Evolutionary conservation across 2,329 filamentous ascomycete genomes (phyloP), one percentile per base, ranked within the genome.

Genomic region (Fusarium sambucinum): DNA sequence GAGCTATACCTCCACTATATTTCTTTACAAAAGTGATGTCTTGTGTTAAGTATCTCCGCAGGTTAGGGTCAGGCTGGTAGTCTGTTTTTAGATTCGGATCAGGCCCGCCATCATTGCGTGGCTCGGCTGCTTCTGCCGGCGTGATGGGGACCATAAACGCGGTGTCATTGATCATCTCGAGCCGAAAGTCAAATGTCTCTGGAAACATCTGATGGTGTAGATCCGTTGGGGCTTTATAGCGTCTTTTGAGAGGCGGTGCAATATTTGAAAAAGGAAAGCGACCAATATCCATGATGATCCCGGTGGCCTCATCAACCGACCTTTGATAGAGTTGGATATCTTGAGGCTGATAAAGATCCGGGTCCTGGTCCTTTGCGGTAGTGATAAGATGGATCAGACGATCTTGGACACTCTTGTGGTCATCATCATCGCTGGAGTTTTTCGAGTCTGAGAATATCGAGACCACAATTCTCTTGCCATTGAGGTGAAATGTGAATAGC

Each of bases 251-350:
- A 4, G 44, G 48, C 6, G 62, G 48, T 17, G 62, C 53, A 4
- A 57, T 35, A 4, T 58, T 11, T 14, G 46, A 59, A 4, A 59
- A 66, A 11, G 29, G 45, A n/a, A 48, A 12, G 23, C 23, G 41
- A 5, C 54, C 40, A 10, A 55, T 17, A 1, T 41, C 29, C 32
- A 62, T 10, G 16, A 62, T 33, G 13, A 40, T 35, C 1, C 51
- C 29, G 5, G 30, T 16, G 11, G 44, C 48, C 38, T 63, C 23
- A 17, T 55, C 50, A 7, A 58, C 6, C 4, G 17, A 10, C 13
- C 32, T 25, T 19, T 66, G 21, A 19, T 55, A 65, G 11, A 23
- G 5, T 27, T 47, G 23, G 0, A 47, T 16, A 17, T 53, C 30
- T 5, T 60, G 29, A 16, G 45, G 25, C 5, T 42, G 40, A 2